Percentiles rank a stretch among this genome's conserved stretches.
Conservation (phyloP, 1,284 basidiomycete genomes). For the Leccinum cinnamomeum region DNA sequence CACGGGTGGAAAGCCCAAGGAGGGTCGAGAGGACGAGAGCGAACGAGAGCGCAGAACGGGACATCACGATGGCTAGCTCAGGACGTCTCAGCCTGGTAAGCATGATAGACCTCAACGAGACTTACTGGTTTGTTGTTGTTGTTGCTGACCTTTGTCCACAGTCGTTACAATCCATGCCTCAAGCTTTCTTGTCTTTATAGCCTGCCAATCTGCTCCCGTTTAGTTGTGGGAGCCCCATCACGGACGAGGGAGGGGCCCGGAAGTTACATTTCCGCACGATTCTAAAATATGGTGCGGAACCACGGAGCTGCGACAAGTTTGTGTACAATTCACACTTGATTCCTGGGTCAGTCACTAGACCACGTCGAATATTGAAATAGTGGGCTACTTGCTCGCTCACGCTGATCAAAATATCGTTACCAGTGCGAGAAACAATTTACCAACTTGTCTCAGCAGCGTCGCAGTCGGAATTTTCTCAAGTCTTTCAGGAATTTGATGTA, state of each 20-base stretch:
- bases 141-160: neutral
- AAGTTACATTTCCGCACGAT: neutral
- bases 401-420: neutral
- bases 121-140: neutral
- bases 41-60: neutral
- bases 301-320: neutral
- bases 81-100: neutral
- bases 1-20: constrained; percentile 11
- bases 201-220: neutral
- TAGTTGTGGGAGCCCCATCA: neutral
- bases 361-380: neutral
- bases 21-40: constrained; percentile 6
- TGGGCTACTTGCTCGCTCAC: neutral
- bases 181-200: neutral
- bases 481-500: neutral
- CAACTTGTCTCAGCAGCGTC: neutral
- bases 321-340: neutral
- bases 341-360: too few species aligned
- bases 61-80: neutral
- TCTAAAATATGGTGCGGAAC: neutral
- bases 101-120: neutral
- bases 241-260: neutral
- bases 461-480: neutral
- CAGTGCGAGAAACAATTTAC: neutral
- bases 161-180: neutral